Evolutionary conservation across 1,139 yeast species (phyloP).

Genomic region (Suhomyces panamericanus): DNA sequence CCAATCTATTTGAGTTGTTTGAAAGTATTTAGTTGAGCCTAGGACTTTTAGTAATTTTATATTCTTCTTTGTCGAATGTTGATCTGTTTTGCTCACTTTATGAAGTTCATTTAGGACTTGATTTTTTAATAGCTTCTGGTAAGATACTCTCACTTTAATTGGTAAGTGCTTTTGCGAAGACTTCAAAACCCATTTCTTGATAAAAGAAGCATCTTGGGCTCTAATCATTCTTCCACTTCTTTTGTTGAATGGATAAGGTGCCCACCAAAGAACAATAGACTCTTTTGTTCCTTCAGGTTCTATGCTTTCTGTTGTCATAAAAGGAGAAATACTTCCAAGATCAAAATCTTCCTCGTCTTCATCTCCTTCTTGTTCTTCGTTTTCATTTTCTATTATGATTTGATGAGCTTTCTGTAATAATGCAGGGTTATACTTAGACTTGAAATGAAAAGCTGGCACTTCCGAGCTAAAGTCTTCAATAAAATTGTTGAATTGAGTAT

Average conservation of each 20-base stretch:
- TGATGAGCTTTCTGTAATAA: not conserved
- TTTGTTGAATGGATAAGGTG: conserved; percentile 83
- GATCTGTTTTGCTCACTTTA: conserved; percentile 33
- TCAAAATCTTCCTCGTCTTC: conserved; percentile 13
- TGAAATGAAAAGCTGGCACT: conserved; percentile 58
- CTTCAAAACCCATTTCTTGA: conserved; percentile 79
- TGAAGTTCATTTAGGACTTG: conserved; percentile 74
- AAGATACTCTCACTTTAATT: conserved; percentile 77
- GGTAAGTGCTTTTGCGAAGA: conserved; percentile 63
- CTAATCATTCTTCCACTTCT: conserved; percentile 71
- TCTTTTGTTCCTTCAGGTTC: conserved; percentile 46
- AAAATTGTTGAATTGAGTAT: conserved; percentile 56
- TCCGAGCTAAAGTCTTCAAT: conserved; percentile 47
- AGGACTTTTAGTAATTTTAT: conserved; percentile 65
- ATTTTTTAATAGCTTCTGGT: conserved; percentile 80
- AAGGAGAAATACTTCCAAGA: conserved; percentile 15
- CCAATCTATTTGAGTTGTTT: conserved; percentile 93
- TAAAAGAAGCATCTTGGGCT: conserved; percentile 86
- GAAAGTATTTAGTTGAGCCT: conserved; percentile 81
- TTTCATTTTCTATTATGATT: not conserved
- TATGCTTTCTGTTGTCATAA: conserved; percentile 15
- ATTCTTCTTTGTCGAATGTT: conserved; percentile 43
- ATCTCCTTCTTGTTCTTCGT: conserved; percentile 6
- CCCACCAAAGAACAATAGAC: conserved; percentile 69
- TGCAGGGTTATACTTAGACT: conserved; percentile 58